phyloP scores from a whole-genome alignment of 768 basidiomycete genomes.

The Tricholomella constricta region DNA sequence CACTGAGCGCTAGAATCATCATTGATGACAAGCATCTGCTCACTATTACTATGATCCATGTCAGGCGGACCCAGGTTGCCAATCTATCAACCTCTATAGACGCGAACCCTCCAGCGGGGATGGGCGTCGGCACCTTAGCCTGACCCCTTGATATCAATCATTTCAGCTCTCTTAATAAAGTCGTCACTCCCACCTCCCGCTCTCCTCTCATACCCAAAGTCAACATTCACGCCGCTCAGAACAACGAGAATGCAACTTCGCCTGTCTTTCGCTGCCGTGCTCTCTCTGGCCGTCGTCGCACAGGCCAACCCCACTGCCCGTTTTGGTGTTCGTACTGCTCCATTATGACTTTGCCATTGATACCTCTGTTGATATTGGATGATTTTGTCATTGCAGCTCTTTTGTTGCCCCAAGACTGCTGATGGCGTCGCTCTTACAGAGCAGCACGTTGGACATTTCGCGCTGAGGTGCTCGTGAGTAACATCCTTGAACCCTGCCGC shows the following conservation, averaged over 20 bases:
- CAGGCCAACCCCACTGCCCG: not conserved
- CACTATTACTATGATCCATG: not conserved
- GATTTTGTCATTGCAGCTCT: slow-evolving; percentile 1
- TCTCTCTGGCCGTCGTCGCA: not conserved
- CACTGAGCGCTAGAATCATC: too few species aligned
- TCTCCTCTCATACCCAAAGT: not conserved
- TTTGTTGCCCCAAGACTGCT: slow-evolving; percentile 7
- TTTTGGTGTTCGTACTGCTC: not conserved
- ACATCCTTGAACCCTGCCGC: too few species aligned
- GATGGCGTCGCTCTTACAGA: not conserved
- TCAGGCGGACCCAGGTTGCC: slow-evolving; percentile 1
- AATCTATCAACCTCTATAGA: not conserved
- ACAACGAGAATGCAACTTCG: slow-evolving; percentile 3
- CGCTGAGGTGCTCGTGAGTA: slow-evolving; percentile 5
- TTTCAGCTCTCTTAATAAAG: not conserved
- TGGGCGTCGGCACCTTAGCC: not conserved
- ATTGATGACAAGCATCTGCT: not conserved
- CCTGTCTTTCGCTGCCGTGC: not conserved
- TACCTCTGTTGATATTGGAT: not conserved
- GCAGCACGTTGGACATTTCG: not conserved
- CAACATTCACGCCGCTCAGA: not conserved
- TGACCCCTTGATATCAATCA: slow-evolving; percentile 6
- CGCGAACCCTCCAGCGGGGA: not conserved
- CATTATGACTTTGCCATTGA: not conserved
- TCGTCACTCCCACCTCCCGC: not conserved